phyloP scores from a whole-genome alignment of 257 asterid genomes.

The Prunella vulgaris region DNA sequence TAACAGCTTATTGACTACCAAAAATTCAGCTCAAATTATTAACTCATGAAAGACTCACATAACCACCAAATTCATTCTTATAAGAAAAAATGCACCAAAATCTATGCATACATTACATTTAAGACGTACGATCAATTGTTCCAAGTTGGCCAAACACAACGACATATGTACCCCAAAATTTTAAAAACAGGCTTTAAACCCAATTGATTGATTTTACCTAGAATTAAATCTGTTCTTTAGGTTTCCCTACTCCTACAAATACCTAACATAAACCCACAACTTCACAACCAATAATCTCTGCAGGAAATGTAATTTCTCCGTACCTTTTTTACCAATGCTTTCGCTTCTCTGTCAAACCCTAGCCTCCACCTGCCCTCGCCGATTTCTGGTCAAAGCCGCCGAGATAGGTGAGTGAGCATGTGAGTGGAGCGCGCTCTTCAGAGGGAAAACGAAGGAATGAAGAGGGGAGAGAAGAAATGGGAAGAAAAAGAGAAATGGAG shows the following conservation, averaged over 20 bases:
- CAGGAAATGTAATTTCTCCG: not conserved
- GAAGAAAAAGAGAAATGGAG: not conserved
- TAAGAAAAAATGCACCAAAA: slow-evolving; percentile 9
- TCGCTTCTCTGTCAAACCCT: not conserved
- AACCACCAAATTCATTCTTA: not conserved
- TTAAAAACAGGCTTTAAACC: not conserved
- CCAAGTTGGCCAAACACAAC: not conserved
- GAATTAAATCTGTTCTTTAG: not conserved
- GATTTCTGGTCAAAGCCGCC: not conserved
- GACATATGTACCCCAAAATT: too few species aligned
- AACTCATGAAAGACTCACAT: not conserved
- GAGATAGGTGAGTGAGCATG: not conserved
- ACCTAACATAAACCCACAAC: not conserved
- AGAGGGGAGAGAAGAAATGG: not conserved
- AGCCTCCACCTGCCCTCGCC: not conserved
- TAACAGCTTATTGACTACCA: not conserved
- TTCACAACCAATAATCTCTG: not conserved
- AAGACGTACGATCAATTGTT: not conserved
- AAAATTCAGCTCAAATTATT: not conserved
- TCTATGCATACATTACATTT: not conserved
- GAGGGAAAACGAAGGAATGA: not conserved
- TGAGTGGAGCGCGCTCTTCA: not conserved
- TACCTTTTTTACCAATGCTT: not conserved
- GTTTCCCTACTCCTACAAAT: not conserved
- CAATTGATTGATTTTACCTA: not conserved